Conservation (phyloP, 2,329 filamentous ascomycete species). For the Colletotrichum shisoi region DNA sequence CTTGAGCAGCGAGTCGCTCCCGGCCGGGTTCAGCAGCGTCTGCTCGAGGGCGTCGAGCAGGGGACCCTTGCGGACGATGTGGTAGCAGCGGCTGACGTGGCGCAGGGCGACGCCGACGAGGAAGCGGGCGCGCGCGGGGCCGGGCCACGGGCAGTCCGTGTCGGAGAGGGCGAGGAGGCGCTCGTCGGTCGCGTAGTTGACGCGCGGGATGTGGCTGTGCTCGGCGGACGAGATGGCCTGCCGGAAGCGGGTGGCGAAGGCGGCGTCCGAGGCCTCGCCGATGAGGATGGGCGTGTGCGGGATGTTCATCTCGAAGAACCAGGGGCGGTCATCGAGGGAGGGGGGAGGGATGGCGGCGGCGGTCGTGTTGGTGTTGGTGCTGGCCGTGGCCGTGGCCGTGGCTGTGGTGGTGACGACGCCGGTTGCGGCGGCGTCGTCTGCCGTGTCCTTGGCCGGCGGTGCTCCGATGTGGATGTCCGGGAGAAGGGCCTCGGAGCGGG, state of each 20-base stretch:
- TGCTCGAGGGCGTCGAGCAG: slow-evolving; percentile 51
- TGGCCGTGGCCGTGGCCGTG: slow-evolving; percentile 1
- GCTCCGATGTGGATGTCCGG: slow-evolving; percentile 7
- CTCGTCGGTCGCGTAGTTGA: slow-evolving; percentile 49
- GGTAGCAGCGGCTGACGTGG: slow-evolving; percentile 52
- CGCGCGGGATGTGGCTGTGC: slow-evolving; percentile 47
- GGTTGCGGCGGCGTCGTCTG: slow-evolving; percentile 22
- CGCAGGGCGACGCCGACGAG: slow-evolving; percentile 53
- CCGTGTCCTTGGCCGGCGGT: slow-evolving; percentile 6
- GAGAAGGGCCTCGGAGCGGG: slow-evolving; percentile 21
- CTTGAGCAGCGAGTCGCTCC: slow-evolving; percentile 47
- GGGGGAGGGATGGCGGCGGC: slow-evolving; percentile 32
- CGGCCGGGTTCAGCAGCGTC: slow-evolving; percentile 48
- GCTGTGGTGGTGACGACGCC: no score
- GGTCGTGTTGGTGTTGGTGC: not conserved
- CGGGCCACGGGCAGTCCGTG: slow-evolving; percentile 51
- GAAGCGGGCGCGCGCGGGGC: slow-evolving; percentile 49
- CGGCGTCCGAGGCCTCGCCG: slow-evolving; percentile 50
- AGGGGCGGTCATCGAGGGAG: slow-evolving; percentile 44
- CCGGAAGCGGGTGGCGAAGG: slow-evolving; percentile 50
- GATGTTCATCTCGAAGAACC: slow-evolving; percentile 49
- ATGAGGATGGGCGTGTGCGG: slow-evolving; percentile 49
- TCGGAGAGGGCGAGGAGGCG: slow-evolving; percentile 44
- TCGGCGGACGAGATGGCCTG: slow-evolving; percentile 47
- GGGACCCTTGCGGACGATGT: slow-evolving; percentile 52